A percentile compares a stretch with the other conserved stretches of the same genome.
These are phyloP conservation scores for Colletotrichum tofieldiae DNA, from an alignment of 2,329 filamentous ascomycete genomes.

Conservation along the genomic window DNA sequence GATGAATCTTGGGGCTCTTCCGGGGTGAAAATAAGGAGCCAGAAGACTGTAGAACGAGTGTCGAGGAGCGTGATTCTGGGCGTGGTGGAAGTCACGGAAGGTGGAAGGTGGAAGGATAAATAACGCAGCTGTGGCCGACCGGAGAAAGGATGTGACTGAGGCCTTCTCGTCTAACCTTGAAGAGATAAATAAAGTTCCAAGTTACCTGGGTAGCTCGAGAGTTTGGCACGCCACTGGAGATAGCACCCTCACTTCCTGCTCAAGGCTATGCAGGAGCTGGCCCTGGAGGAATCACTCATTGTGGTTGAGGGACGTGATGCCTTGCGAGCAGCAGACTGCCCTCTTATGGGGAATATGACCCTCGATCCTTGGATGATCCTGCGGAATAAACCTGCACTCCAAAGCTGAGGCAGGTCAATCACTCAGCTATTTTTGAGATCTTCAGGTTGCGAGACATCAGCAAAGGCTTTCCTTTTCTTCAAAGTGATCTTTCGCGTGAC, in stretches of 20 bases:
- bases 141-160: not conserved
- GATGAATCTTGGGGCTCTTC: no score
- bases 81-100: not conserved
- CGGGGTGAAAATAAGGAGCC: not conserved
- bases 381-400: not conserved
- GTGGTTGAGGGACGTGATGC: not conserved
- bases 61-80: not conserved
- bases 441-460: not conserved
- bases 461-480: not conserved
- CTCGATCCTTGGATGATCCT: no score
- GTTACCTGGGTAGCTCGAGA: not conserved
- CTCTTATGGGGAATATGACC: not conserved
- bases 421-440: no score
- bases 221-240: rapidly evolving
- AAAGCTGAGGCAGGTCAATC: not conserved
- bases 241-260: not conserved
- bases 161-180: not conserved
- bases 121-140: not conserved
- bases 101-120: not conserved
- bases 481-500: not conserved
- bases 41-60: no score
- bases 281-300: not conserved
- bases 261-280: not conserved
- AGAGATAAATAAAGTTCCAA: not conserved
- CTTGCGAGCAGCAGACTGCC: not conserved